Base-by-base conservation (phyloP, 2,329 filamentous ascomycete genomes). In the Microsporum audouinii region DNA sequence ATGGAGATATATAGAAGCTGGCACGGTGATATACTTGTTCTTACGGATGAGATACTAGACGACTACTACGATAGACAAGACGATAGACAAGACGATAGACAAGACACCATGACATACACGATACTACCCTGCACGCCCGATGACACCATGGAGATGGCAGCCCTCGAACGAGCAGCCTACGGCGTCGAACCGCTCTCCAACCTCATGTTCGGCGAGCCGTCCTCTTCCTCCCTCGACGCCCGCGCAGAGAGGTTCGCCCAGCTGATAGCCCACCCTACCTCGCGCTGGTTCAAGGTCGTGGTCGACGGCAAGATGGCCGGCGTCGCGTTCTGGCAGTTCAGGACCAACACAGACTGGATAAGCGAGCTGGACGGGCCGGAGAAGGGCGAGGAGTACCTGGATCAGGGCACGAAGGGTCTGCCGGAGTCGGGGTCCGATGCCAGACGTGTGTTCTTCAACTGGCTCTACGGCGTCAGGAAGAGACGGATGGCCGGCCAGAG, bases 151-250 rank as follows among this genome's bases (percentile, higher is more conserved):
- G 49, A 57, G 1, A 60, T 69, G 8, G 63, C 65, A 0, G n/a
- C 38, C 2, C 36, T 82, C 76, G 71, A 95, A 58, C 39, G 47
- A 0, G 43, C 57, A 38, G 63, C 67, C 2, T 67, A 65, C 10
- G 39, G 57, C 7, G 17, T 14, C 2, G 59, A 67, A 38, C 57
- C 63, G 14, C 8, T 58, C 12, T 56, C 61, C 0, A 4, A 2
- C 3, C 8, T 60, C 23, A 58, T 65, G 36, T 63, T 64, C 29
- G 61, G 60, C 29, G 7, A 29, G 36, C 12, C 17, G 3, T 55
- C 14, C 10, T 6, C 34, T 2, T 60, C 56, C n/a, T 33, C 23
- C 7, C 17, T 55, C 10, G 36, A 49, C 2, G 43, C 34, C n/a
- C 61, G 64, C 7, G 57, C 47, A 34, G 10, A 38, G 5, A 57